Evolutionary conservation across 805 yeast genomes (phyloP).

Genomic region (Saccharomycopsis fibuligera): DNA sequence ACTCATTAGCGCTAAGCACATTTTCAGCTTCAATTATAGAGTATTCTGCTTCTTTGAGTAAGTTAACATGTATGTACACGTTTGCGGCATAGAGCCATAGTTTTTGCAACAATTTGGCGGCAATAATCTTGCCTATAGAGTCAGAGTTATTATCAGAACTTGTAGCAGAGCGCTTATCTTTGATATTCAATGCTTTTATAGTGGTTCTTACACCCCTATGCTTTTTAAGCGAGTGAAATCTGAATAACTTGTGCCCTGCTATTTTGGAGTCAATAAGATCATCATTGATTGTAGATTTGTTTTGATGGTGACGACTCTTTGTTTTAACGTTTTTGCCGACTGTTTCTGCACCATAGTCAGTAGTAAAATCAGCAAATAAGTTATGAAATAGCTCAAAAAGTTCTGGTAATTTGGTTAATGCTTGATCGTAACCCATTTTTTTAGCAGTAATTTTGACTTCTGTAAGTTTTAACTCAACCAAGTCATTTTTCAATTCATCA

Average conservation of each 20-base stretch:
- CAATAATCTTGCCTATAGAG: slow-evolving; percentile 21
- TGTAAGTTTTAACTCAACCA: slow-evolving; percentile 66
- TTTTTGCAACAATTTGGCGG: slow-evolving; percentile 42
- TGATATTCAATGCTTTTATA: background rate
- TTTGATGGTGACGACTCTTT: background rate
- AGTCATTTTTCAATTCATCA: slow-evolving; percentile 21
- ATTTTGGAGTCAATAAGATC: background rate
- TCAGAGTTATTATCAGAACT: background rate
- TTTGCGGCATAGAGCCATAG: slow-evolving; percentile 73
- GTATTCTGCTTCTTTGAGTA: slow-evolving; percentile 55
- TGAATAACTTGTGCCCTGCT: background rate
- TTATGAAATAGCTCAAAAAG: slow-evolving; percentile 53
- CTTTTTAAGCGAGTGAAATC: background rate
- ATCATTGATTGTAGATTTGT: background rate
- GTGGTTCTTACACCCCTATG: background rate
- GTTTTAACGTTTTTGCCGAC: background rate
- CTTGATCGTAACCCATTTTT: slow-evolving; percentile 48
- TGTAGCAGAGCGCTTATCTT: background rate
- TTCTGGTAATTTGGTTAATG: slow-evolving; percentile 60
- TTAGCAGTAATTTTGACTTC: slow-evolving; percentile 65
- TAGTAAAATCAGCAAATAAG: slow-evolving; percentile 34
- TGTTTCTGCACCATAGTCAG: background rate
- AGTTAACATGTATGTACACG: slow-evolving; percentile 51
- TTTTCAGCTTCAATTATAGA: slow-evolving; percentile 69
- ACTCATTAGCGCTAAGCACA: slow-evolving; percentile 36